Evolutionary conservation across 441 rosid species (phyloP).

Genomic region (Sinapis alba): DNA sequence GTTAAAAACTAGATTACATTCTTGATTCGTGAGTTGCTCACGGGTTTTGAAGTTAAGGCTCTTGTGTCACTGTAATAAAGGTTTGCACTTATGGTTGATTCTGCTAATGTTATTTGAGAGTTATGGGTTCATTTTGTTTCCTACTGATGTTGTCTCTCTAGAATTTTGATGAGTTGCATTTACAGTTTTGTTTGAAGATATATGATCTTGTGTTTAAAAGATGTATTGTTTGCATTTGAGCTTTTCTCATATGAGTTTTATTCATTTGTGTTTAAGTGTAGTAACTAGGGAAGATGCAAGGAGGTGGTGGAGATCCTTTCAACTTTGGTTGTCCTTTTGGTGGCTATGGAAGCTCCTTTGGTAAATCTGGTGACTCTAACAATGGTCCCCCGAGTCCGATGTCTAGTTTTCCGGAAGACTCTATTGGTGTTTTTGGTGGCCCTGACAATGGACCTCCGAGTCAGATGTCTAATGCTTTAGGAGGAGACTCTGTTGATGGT

Average conservation of each 20-base stretch:
- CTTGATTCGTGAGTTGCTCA: not conserved
- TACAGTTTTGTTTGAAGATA: not conserved
- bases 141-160: not conserved
- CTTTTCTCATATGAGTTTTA: not conserved
- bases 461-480: not conserved
- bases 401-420: not conserved
- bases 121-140: not conserved
- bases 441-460: not conserved
- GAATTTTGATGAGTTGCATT: not conserved
- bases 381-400: not conserved
- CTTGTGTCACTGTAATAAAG: not conserved
- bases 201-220: not conserved
- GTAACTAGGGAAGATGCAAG: constrained; percentile 32
- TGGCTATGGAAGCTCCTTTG: not conserved
- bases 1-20: not conserved
- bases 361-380: constrained; percentile 24
- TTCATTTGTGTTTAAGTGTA: not conserved
- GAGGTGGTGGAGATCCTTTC: constrained; percentile 42
- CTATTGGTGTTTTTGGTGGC: constrained; percentile 36
- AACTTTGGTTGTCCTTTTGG: constrained; percentile 21
- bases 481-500: not conserved
- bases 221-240: not conserved
- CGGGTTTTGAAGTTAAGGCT: not conserved
- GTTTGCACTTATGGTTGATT: not conserved
- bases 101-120: not conserved